Evolutionary conservation across 495 filamentous ascomycete species (phyloP), one percentile per base, ranked within the genome.

Genomic region (Xylaria cubensis): DNA sequence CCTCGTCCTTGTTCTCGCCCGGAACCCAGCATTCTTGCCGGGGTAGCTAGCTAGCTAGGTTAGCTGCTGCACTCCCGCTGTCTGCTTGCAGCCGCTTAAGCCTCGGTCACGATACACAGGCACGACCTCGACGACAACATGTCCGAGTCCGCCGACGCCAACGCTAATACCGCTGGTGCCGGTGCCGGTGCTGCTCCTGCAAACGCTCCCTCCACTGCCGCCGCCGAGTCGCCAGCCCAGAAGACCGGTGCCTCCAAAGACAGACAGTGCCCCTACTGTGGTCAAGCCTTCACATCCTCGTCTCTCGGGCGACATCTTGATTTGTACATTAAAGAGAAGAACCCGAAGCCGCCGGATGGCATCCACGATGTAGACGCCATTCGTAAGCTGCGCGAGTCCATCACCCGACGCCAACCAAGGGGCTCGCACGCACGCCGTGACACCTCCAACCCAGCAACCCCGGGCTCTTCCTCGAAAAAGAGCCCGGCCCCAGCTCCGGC

Each of bases 281-380:
- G 89, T 51, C 92, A 95, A 78, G 81, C 90, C 3, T 97, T 97
- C 74, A 97, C 94, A 3, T 97, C 94, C 9, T 97, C 94, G 7
- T 96, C 93, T 4, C 86, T 97, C n/a, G 94, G 94, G 32, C 92
- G 94, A 48, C 94, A 97, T 83, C 88, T 97, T 34, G 94, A 97
- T 78, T 87, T 96, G 44, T 97, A 94, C 78, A 92, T 97, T 72
- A 93, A 92, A 78, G 90, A 92, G 74, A 95, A 93, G 82, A 97
- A 97, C 77, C 90, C 91, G 6, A 94, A 93, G 76, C 84, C 90
- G 2, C 87, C 93, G 4, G 94, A 97, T 81, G 94, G 94, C 10
- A 77, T 97, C 55, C 94, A 97, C 81, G 87, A 97, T 82, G 92
- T 97, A 41, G 92, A 94, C 7, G 92, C 92, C 80, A 97, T 97